Evolutionary conservation across 495 filamentous ascomycete genomes (phyloP).

Genomic region (Staphylotrichum longicolle): DNA sequence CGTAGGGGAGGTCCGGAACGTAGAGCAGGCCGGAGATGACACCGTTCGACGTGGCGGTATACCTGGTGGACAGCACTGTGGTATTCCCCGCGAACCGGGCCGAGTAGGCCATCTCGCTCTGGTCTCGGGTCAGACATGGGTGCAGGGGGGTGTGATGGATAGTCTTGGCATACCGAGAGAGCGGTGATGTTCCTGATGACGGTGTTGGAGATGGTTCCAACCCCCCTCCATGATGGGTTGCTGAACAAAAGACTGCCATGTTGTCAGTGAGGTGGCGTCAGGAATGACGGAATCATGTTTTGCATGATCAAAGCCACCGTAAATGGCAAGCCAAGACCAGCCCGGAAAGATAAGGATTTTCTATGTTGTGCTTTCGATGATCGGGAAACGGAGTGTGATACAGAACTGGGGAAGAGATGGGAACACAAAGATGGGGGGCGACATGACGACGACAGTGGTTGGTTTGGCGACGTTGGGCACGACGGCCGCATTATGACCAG

Average conservation of each 20-base stretch:
- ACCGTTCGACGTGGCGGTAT: conserved; percentile 50
- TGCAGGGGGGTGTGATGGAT: neutral
- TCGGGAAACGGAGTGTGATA: conserved; percentile 4
- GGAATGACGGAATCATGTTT: too few relatives aligned
- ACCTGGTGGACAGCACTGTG: conserved; percentile 66
- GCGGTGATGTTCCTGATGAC: conserved; percentile 50
- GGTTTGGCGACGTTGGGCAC: conserved; percentile 4
- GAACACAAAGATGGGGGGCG: conserved; percentile 7
- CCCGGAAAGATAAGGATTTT: neutral
- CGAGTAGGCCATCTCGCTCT: conserved; percentile 66
- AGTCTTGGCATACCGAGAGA: conserved; percentile 37
- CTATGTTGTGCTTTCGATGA: conserved; percentile 9
- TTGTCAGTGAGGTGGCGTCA: neutral
- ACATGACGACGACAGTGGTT: conserved; percentile 8
- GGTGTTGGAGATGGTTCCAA: conserved; percentile 44
- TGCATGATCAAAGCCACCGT: neutral
- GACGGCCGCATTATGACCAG: neutral
- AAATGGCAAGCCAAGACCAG: neutral
- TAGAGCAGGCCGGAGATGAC: conserved; percentile 73
- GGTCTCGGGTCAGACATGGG: conserved; percentile 2
- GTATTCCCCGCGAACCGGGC: conserved; percentile 59
- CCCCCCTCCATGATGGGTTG: conserved; percentile 45
- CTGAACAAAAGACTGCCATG: conserved; percentile 47
- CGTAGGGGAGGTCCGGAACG: conserved; percentile 62
- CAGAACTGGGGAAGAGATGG: conserved; percentile 1